These are phyloP conservation scores for Halenospora varia DNA, from an alignment of 495 filamentous ascomycete species.

Conservation along the genomic window DNA sequence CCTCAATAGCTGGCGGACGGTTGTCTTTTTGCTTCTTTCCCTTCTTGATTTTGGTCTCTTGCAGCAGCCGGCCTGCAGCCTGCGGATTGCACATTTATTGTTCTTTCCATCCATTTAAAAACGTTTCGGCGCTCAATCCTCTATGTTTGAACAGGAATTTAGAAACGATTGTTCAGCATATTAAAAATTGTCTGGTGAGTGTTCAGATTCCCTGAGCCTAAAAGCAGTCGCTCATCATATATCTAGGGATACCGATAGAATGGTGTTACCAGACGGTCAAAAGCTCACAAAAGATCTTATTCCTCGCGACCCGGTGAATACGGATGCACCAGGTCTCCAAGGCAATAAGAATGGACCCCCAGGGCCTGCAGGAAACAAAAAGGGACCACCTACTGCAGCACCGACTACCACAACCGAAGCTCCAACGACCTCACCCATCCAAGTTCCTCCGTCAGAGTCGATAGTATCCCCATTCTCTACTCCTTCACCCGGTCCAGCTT, in stretches of 20 bases:
- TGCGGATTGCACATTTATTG: background rate
- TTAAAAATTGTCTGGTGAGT: background rate
- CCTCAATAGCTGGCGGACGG: background rate
- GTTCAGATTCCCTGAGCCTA: background rate
- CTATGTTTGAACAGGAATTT: background rate
- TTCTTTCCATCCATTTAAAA: background rate
- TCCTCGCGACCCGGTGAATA: conserved; percentile 1
- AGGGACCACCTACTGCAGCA: conserved; percentile 1
- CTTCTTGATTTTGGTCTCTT: background rate
- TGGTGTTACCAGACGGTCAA: conserved; percentile 1
- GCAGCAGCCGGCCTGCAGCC: background rate
- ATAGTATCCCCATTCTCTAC: background rate
- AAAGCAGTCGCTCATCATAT: background rate
- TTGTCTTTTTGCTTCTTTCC: background rate
- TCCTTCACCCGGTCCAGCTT: too few relatives aligned
- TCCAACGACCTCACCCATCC: background rate
- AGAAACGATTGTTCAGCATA: background rate
- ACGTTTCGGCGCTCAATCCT: background rate
- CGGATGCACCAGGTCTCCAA: conserved; percentile 8
- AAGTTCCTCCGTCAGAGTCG: background rate
- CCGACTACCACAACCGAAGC: conserved; percentile 2
- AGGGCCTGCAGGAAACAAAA: conserved; percentile 6
- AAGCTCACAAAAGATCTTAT: conserved; percentile 1
- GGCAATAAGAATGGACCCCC: conserved; percentile 9
- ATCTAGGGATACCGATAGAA: background rate